Conservation (phyloP, 257 asterid genomes). For the Ajuga chamaepitys region DNA sequence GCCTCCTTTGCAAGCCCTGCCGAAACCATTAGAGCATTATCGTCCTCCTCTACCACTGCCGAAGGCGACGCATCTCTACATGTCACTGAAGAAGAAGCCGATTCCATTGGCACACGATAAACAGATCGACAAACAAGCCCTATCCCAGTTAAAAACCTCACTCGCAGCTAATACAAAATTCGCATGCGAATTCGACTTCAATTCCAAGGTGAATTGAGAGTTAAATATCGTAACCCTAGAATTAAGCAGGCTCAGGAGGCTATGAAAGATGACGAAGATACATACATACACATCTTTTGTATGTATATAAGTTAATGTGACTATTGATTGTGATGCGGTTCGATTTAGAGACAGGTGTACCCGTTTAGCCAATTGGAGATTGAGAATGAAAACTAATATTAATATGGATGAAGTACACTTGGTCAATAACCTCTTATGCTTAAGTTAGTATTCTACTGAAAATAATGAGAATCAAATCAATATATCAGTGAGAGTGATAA, state of each 20-base stretch:
- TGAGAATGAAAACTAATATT: slow-evolving; percentile 14
- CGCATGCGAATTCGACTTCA: slow-evolving; percentile 36
- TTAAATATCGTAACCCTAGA: slow-evolving; percentile 45
- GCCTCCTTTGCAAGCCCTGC: slow-evolving; percentile 82
- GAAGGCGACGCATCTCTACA: slow-evolving; percentile 23
- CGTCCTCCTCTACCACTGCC: slow-evolving; percentile 38
- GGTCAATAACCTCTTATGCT: too few species aligned
- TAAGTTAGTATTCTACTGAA: too few species aligned
- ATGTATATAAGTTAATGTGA: background rate
- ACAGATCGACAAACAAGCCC: slow-evolving; percentile 45
- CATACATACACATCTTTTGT: background rate
- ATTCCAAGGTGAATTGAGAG: background rate
- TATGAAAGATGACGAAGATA: background rate
- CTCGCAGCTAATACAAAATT: slow-evolving; percentile 12
- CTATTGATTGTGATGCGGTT: slow-evolving; percentile 1
- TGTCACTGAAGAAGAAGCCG: slow-evolving; percentile 35
- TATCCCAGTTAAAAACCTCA: slow-evolving; percentile 29
- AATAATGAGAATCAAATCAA: too few species aligned
- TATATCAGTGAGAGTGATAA: too few species aligned
- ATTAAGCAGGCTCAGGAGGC: background rate
- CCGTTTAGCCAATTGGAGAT: slow-evolving; percentile 2
- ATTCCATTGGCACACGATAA: slow-evolving; percentile 57
- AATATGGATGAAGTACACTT: too few species aligned
- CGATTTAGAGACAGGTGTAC: background rate
- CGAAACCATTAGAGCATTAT: slow-evolving; percentile 40